Conservation (phyloP, 148 eudicot species). For the Polygonum maritimum region DNA sequence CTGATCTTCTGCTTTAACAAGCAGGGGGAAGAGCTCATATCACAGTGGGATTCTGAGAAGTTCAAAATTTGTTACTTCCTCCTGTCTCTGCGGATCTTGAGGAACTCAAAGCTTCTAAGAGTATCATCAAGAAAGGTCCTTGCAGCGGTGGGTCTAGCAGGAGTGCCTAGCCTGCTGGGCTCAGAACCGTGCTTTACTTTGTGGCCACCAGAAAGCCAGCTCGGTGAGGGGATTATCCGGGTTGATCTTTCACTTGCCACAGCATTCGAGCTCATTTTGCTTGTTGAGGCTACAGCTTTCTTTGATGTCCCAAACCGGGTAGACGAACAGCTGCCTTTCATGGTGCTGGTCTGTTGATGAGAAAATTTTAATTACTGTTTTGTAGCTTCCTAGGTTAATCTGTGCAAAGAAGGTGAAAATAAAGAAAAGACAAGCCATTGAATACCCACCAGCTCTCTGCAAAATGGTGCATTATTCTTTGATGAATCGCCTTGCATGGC, state of each 20-base stretch:
- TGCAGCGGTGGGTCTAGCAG: constrained; percentile 20
- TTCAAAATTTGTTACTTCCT: constrained; percentile 20
- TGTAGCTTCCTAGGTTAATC: background rate
- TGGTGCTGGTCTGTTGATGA: constrained; percentile 19
- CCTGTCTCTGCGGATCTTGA: constrained; percentile 25
- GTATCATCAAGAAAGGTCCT: constrained; percentile 29
- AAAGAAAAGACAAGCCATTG: background rate
- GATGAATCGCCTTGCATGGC: constrained; percentile 25
- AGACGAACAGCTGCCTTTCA: constrained; percentile 22
- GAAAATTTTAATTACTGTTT: background rate
- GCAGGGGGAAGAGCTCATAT: background rate
- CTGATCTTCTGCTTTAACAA: constrained; percentile 4
- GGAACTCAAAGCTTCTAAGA: constrained; percentile 29
- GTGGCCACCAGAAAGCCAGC: constrained; percentile 26
- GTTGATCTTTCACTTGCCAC: constrained; percentile 26
- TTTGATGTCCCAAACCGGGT: constrained; percentile 31
- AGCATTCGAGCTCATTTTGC: constrained; percentile 30
- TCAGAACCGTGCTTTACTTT: constrained; percentile 37
- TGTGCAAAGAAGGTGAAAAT: background rate
- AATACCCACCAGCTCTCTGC: constrained; percentile 26
- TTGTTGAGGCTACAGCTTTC: constrained; percentile 28
- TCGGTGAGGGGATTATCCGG: constrained; percentile 21
- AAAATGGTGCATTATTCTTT: constrained; percentile 20
- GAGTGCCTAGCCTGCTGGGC: constrained; percentile 31
- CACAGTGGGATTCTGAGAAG: background rate